A percentile compares a stretch with the other conserved stretches of the same genome.
Evolutionary conservation across 768 basidiomycete genomes (phyloP).

Genomic region (Boletus tomentosulus): DNA sequence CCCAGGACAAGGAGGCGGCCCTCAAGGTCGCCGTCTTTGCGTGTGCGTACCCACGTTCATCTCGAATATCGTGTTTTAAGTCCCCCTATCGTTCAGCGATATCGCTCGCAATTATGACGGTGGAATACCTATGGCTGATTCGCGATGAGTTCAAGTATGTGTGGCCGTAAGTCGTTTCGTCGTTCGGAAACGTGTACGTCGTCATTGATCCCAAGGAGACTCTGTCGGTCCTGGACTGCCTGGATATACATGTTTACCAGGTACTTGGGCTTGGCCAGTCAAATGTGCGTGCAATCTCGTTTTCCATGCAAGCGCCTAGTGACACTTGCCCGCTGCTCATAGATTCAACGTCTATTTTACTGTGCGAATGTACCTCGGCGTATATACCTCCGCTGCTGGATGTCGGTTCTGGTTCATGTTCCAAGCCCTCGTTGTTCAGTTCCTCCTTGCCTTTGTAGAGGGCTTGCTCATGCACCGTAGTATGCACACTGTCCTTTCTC

Average conservation of each 20-base stretch:
- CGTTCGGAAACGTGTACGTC: not conserved
- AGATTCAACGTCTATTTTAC: slow-evolving; percentile 24
- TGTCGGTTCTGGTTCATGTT: slow-evolving; percentile 18
- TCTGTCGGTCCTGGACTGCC: slow-evolving; percentile 6
- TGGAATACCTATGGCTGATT: slow-evolving; percentile 11
- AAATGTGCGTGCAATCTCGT: slow-evolving; percentile 12
- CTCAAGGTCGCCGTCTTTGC: not conserved
- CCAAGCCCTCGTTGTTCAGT: slow-evolving; percentile 12
- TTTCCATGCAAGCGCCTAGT: not conserved
- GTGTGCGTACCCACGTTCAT: not conserved
- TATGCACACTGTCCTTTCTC: not conserved
- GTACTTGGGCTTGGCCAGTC: slow-evolving; percentile 17
- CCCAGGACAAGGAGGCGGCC: not conserved
- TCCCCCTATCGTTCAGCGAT: not conserved
- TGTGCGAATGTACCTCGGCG: slow-evolving; percentile 11
- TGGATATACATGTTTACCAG: slow-evolving; percentile 10
- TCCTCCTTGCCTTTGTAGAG: slow-evolving; percentile 11
- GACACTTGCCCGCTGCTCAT: not conserved
- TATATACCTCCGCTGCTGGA: not conserved
- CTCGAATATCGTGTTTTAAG: not conserved
- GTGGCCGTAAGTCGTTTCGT: slow-evolving; percentile 17
- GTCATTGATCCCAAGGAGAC: slow-evolving; percentile 3
- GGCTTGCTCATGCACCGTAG: slow-evolving; percentile 16
- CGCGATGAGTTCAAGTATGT: slow-evolving; percentile 9
- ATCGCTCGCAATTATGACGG: slow-evolving; percentile 8